phyloP scores from a whole-genome alignment of 164 flowering plant species.

The Tinospora cordifolia region DNA sequence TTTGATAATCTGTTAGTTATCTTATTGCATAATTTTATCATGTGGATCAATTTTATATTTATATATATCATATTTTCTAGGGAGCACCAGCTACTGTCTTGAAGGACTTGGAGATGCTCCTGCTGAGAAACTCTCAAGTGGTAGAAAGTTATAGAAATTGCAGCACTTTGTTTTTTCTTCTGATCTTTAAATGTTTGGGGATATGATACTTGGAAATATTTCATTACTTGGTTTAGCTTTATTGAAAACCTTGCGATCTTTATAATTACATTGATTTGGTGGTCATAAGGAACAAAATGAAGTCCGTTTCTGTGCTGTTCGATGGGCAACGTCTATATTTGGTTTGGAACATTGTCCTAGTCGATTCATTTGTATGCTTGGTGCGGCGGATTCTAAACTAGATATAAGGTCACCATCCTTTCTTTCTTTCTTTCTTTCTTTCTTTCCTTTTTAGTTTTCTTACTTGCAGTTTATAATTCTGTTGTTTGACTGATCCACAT shows the following conservation, averaged over 20 bases:
- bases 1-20: not conserved
- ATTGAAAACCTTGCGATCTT: conserved; percentile 5
- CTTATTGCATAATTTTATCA: not conserved
- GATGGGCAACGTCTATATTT: conserved; percentile 93
- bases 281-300: conserved; percentile 75
- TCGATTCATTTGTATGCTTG: conserved; percentile 91
- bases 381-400: conserved; percentile 75
- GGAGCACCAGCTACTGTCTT: conserved; percentile 56
- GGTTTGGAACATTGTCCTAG: conserved; percentile 80
- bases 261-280: conserved; percentile 9
- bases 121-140: conserved; percentile 65
- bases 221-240: not conserved
- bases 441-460: not conserved
- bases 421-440: not conserved
- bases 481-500: not conserved
- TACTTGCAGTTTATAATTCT: not conserved
- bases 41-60: not conserved
- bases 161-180: not conserved
- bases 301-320: conserved; percentile 87
- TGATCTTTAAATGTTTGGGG: not conserved
- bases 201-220: not conserved
- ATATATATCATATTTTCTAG: conserved; percentile 25
- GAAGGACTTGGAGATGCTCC: conserved; percentile 65
- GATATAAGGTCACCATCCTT: conserved; percentile 68
- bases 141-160: conserved; percentile 28